These are phyloP conservation scores for Ogataea methanolica DNA, from an alignment of 805 yeast genomes.

Conservation along the genomic window DNA sequence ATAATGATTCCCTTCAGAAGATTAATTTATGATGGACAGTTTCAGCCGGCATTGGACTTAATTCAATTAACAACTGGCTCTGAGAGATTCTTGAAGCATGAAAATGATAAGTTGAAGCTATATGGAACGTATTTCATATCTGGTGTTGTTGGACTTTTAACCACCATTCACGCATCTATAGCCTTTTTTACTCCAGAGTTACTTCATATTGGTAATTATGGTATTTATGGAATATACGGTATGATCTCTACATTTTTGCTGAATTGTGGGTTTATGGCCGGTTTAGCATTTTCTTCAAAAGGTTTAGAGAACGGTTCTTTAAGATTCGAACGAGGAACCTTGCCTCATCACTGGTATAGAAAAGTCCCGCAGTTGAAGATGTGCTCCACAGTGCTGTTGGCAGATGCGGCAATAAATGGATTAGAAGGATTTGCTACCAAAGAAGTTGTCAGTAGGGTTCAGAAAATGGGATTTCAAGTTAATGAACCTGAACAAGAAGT, in stretches of 20 bases:
- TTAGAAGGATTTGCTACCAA: constrained; percentile 35
- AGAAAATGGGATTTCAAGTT: constrained; percentile 34
- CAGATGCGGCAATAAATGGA: constrained; percentile 53
- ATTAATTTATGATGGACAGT: constrained; percentile 54
- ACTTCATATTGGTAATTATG: constrained; percentile 29
- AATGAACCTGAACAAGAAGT: constrained; percentile 61
- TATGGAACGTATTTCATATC: constrained; percentile 40
- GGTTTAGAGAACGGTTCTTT: constrained; percentile 48
- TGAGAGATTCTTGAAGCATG: constrained; percentile 38
- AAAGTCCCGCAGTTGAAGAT: constrained; percentile 67
- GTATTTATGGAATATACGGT: constrained; percentile 38
- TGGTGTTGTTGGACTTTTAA: constrained; percentile 35
- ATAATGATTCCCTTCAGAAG: constrained; percentile 63
- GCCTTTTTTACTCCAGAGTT: constrained; percentile 31
- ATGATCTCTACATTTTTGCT: constrained; percentile 46
- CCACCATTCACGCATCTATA: constrained; percentile 44
- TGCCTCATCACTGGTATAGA: constrained; percentile 56
- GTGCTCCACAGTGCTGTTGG: constrained; percentile 60
- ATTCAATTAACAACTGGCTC: constrained; percentile 61
- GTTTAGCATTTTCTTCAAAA: constrained; percentile 39
- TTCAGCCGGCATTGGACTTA: constrained; percentile 50
- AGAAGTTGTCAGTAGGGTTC: constrained; percentile 26
- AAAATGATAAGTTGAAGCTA: constrained; percentile 24
- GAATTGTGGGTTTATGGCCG: constrained; percentile 43
- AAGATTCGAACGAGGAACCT: constrained; percentile 62